Base-by-base conservation (phyloP, 2,329 filamentous ascomycete species). In the Bisporella sp. region DNA sequence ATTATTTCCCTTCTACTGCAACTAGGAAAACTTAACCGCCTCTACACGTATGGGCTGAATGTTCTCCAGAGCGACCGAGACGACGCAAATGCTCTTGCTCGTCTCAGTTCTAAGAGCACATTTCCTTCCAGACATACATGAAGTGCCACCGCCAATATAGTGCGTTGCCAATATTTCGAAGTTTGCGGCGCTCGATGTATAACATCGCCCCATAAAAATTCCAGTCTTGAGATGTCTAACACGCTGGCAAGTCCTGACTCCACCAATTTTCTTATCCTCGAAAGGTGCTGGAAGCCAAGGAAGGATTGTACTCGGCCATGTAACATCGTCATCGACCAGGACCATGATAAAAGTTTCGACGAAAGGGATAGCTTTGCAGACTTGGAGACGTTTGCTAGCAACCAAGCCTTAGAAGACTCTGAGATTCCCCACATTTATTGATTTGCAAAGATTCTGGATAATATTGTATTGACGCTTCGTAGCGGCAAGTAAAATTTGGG, bases 131-230 rank as follows among this genome's bases (percentile, higher is more conserved):
- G 90, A 96, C 73, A 96, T 87, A 73, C 90, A 96, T 7, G 90
- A 92, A 13, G 92, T 84, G 37, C 89, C 89, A 49, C 91, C 90
- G 64, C 96, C 90, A 44, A 96, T 85, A 72, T 91, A 87, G 66
- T 91, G 89, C 51, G 89, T 95, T 33, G 90, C 89, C 47, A 89
- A 92, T 66, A 92, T 95, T 68, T 96, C 91, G 65, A 95, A 96
- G 69, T 95, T 95, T 21, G 55, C 90, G 83, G 50, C 91, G 82
- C 69, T 95, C 87, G 55, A 96, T 84, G 69, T 89, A 83, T 85
- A 95, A 57, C 87, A 72, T 45, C 78, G 78, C 40, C 79, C 78
- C 32, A 74, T 73, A 31, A 9, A 5, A 21, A 3, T 21, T 79
- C 39, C 75, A 74, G 39, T 74, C 72, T 62, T 79, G 35, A 39